Evolutionary conservation across 2,329 filamentous ascomycete genomes (phyloP), one percentile per base, ranked within the genome.

Genomic region (Aspergillus costaricaensis): DNA sequence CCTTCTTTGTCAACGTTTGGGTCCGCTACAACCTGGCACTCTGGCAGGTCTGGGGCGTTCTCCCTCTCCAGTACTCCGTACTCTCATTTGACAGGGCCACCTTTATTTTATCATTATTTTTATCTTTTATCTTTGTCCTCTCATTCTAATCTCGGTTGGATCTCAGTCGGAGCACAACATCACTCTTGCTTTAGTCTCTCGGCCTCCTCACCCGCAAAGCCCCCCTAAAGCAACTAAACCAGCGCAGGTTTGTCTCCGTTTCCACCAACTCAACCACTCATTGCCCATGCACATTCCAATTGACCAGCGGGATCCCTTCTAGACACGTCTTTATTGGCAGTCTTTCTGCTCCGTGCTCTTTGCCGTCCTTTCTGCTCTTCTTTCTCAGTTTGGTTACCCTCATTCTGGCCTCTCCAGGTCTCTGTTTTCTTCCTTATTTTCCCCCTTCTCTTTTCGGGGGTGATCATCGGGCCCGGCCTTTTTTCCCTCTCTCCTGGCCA

Each of bases 221-320:
- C 60, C 61, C 61, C 60, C 60, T 59, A 59, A 60, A 56, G 52
- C 63, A 65, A 61, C 62, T 55, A 58, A 60, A 64, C 55, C 55
- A 62, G 51, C 60, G 62, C 66, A 64, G 57, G 58, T 58, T 60
- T 62, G 64, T 66, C 61, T 61, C 62, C 60, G 62, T 62, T 50
- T 66, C 65, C 65, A 66, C 64, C 62, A 65, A 65, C 66, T 56
- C 62, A 62, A 63, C 62, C 78, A 39, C 19, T 55, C 39, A 55
- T 55, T 55, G 53, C 32, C 48, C 60, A 67, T 69, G 64, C 64
- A 71, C 69, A 74, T 71, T 75, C 70, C 71, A 71, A 72, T 74
- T 72, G 66, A 72, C 67, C 60, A 61, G 58, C 62, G 60, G 61
- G 52, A 58, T 53, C 58, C 47, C 56, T 57, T 68, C 61, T 68